Conservation (phyloP, 2,329 filamentous ascomycete species). For the Drechslerella dactyloides region DNA sequence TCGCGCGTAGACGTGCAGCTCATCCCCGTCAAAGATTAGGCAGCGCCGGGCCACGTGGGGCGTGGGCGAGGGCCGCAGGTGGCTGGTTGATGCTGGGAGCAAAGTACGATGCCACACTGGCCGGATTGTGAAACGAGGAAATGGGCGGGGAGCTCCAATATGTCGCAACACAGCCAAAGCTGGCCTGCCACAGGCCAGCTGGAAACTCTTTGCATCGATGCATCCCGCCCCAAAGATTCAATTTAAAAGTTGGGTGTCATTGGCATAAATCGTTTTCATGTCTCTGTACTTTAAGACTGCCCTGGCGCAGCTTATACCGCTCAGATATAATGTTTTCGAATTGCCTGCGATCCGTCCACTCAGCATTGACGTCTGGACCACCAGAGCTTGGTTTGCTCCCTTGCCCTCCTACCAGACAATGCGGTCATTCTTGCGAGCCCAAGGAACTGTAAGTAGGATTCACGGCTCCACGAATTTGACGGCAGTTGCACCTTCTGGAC, state of each 20-base stretch:
- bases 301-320: too few relatives aligned
- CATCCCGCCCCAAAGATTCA: too few relatives aligned
- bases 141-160: constrained; percentile 5
- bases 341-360: too few relatives aligned
- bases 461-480: background rate
- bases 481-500: background rate
- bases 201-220: too few relatives aligned
- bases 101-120: constrained; percentile 12
- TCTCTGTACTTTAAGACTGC: too few relatives aligned
- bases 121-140: constrained; percentile 28
- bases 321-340: too few relatives aligned
- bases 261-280: too few relatives aligned
- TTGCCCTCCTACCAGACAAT: background rate
- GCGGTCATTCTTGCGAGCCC: background rate
- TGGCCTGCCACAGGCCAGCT: background rate
- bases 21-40: constrained; percentile 12
- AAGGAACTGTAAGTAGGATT: background rate
- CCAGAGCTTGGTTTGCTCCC: too few relatives aligned
- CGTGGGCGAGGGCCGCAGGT: background rate
- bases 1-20: constrained; percentile 6
- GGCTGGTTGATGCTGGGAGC: background rate
- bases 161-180: constrained; percentile 25
- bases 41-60: constrained; percentile 5
- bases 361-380: too few relatives aligned
- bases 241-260: too few relatives aligned